Conservation (phyloP, 352 stramenopile species). For the Globisporangium viniferum region DNA sequence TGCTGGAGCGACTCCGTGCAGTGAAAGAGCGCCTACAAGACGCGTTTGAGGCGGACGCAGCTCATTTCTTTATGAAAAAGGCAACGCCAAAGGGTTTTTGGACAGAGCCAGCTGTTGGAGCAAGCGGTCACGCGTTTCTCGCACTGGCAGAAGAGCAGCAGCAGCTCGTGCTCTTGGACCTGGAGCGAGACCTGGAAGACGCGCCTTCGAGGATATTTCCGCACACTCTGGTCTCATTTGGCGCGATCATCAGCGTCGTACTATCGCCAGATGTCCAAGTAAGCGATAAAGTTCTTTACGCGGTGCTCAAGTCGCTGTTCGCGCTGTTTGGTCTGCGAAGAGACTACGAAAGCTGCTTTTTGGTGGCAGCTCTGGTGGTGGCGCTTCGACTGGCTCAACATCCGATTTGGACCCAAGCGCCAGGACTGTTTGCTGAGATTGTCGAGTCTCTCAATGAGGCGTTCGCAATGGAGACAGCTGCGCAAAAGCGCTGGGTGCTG, state of each 20-base stretch:
- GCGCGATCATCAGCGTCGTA: conserved; percentile 9
- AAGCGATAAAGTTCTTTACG: conserved; percentile 1
- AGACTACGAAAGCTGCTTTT: conserved; percentile 25
- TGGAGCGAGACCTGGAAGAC: conserved; percentile 32
- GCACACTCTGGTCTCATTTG: conserved; percentile 26
- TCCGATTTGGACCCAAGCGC: conserved; percentile 19
- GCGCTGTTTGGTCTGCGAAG: conserved; percentile 23
- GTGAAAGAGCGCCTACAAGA: conserved; percentile 6
- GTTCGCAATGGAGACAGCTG: conserved; percentile 22
- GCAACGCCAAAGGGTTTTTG: not conserved
- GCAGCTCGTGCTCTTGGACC: conserved; percentile 21
- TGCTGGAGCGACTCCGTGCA: not conserved
- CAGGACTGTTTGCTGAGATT: conserved; percentile 20
- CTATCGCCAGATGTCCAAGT: not conserved
- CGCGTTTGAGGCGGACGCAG: not conserved
- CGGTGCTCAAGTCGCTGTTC: conserved; percentile 22
- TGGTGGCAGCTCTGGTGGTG: conserved; percentile 25
- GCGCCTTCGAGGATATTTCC: conserved; percentile 24
- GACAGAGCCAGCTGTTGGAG: not conserved
- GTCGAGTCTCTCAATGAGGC: conserved; percentile 25
- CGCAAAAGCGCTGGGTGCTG: conserved; percentile 26
- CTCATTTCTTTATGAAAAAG: not conserved
- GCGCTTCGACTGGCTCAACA: conserved; percentile 14
- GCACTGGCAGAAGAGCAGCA: conserved; percentile 12
- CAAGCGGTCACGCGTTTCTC: not conserved